Evolutionary conservation across 371 early-diverging fungal species (phyloP), one percentile per base, ranked within the genome.

Genomic region (Gilbertella persicaria): DNA sequence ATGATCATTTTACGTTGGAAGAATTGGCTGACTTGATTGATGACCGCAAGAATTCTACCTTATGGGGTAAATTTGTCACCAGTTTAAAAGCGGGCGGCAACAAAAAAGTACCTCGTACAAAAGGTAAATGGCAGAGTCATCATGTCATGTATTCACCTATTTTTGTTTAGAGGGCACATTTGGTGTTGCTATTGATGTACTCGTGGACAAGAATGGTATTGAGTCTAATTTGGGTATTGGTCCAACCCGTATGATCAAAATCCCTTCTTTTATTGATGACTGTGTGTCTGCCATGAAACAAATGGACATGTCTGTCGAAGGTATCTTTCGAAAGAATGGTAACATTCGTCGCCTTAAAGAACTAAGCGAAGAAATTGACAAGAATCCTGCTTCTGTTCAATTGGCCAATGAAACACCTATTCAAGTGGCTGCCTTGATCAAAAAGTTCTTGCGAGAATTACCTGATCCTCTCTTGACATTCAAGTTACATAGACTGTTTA

Each of bases 271-370:
- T 67, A 75, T 97, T 29, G 95, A 97, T 46, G 78, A 83, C 30
- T 84, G 88, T 60, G 87, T 96, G 43, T 78, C 80, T 0, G 82
- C n/a, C n/a, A n/a, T n/a, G n/a, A n/a, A n/a, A n/a, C n/a, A n/a
- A n/a, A 93, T 62, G 87, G 92, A 95, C 64, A 76, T 98, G 73
- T 66, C 79, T 0, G 83, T 88, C 7, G 97, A 97, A 72, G 98
- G 98, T 8, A 87, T 97, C 6, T 98, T 98, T 80, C 83, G 98
- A 50, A 97, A 96, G 67, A 98, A 94, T 61, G 98, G 98, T 13
- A 97, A 98, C 62, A 95, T 98, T 53, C 79, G 91, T 37, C 70
- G 89, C 23, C 75, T 96, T 37, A 90, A 90, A 50, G 88, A 89
- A 35, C 66, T 92, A 43, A 79, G 84, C n/a, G 94, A 95, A 16